A percentile compares a stretch with the other conserved stretches of the same genome.
These are phyloP conservation scores for Marchantia paleacea DNA, from an alignment of 225 moss, liverwort and hornwort species.

Conservation along the genomic window DNA sequence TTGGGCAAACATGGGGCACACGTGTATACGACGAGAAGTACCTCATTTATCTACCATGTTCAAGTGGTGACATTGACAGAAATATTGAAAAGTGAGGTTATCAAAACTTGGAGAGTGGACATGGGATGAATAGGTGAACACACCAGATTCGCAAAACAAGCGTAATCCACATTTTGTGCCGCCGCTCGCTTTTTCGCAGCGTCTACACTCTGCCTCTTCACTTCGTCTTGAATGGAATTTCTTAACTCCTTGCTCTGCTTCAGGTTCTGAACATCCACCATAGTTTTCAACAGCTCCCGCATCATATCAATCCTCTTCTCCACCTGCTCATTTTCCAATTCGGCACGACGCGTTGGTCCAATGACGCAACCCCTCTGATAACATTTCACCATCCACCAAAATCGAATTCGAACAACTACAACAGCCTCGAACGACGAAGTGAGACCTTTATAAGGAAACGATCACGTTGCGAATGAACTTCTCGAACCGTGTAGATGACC, in stretches of 20 bases:
- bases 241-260: constrained; percentile 64
- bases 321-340: constrained; percentile 6
- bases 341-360: too few species aligned
- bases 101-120: not conserved
- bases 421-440: too few species aligned
- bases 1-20: too few species aligned
- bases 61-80: too few species aligned
- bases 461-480: too few species aligned
- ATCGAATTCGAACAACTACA: too few species aligned
- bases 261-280: constrained; percentile 36
- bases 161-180: constrained; percentile 87
- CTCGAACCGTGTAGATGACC: too few species aligned
- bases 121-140: not conserved
- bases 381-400: too few species aligned
- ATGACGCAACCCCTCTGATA: too few species aligned
- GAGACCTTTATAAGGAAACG: too few species aligned
- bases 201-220: constrained; percentile 58
- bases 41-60: too few species aligned
- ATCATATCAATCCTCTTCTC: constrained; percentile 10
- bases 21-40: not conserved
- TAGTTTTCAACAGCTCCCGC: constrained; percentile 22
- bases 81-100: too few species aligned
- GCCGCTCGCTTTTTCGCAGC: constrained; percentile 69
- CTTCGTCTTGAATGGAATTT: constrained; percentile 64
- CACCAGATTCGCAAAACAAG: constrained; percentile 83